phyloP scores from a whole-genome alignment of 331 rosid genomes.

The Cucumis variabilis region DNA sequence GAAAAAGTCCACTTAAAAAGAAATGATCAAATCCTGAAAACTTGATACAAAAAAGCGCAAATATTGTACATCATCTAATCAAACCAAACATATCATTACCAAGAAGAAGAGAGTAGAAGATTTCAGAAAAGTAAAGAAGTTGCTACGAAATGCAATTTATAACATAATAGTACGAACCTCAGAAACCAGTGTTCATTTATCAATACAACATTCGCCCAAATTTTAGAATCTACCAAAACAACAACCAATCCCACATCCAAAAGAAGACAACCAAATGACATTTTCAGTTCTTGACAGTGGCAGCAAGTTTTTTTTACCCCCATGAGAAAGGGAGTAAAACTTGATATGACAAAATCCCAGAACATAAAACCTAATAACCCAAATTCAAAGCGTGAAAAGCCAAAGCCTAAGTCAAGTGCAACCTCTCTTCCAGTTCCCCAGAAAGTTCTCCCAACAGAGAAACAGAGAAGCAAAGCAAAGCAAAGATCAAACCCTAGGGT shows the following conservation, averaged over 20 bases:
- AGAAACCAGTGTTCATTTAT: background rate
- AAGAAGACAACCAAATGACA: background rate
- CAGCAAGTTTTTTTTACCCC: background rate
- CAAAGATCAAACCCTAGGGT: slow-evolving; percentile 24
- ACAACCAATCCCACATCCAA: background rate
- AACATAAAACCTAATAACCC: background rate
- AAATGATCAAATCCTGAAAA: slow-evolving; percentile 6
- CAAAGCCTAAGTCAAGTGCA: slow-evolving; percentile 10
- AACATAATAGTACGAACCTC: background rate
- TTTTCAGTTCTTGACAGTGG: background rate
- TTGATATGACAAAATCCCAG: background rate
- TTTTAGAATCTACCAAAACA: slow-evolving; percentile 7
- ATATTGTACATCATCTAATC: background rate
- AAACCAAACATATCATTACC: background rate
- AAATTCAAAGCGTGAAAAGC: background rate
- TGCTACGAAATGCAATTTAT: background rate
- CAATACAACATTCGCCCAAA: background rate
- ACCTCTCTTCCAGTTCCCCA: background rate
- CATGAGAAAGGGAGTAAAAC: background rate
- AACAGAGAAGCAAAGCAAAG: background rate
- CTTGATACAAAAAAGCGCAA: slow-evolving; percentile 4
- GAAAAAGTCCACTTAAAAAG: background rate
- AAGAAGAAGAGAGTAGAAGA: background rate
- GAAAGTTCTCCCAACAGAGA: background rate
- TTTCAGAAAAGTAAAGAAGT: background rate